Evolutionary conservation across 2,329 filamentous ascomycete species (phyloP).

Genomic region (Ophiocordyceps sinensis): DNA sequence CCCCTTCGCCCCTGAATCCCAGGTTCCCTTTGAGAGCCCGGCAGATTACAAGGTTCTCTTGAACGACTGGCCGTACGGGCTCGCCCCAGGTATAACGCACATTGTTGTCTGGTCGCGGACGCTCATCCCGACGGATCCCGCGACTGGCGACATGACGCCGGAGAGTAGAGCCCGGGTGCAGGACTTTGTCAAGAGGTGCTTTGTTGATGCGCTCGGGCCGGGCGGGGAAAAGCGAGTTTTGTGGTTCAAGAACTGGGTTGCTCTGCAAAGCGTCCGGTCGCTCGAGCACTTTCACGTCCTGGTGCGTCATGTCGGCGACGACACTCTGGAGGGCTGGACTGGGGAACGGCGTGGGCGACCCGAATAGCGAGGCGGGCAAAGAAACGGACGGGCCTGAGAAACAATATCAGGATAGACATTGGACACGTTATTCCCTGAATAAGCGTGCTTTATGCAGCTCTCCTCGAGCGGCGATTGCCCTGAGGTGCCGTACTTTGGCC

Average conservation of each 20-base stretch:
- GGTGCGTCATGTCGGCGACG: constrained; percentile 38
- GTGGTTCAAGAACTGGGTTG: constrained; percentile 94
- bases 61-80: constrained; percentile 91
- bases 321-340: constrained; percentile 39
- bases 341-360: constrained; percentile 24
- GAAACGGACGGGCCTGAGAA: neutral
- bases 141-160: constrained; percentile 57
- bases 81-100: constrained; percentile 54
- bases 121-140: constrained; percentile 53
- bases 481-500: constrained; percentile 20
- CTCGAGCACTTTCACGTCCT: constrained; percentile 83
- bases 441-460: constrained; percentile 28
- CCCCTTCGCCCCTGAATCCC: constrained; percentile 37
- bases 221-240: constrained; percentile 39
- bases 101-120: constrained; percentile 90
- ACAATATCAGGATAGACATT: neutral
- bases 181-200: constrained; percentile 55
- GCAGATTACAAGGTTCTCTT: constrained; percentile 56
- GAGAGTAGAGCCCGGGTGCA: constrained; percentile 50
- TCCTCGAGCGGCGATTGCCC: constrained; percentile 39
- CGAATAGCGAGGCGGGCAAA: neutral
- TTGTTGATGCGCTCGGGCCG: constrained; percentile 41
- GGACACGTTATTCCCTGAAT: neutral
- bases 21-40: constrained; percentile 34
- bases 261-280: constrained; percentile 72